phyloP scores from a whole-genome alignment of 192 early-diverging fungal species.

The Umbelopsis vinacea region DNA sequence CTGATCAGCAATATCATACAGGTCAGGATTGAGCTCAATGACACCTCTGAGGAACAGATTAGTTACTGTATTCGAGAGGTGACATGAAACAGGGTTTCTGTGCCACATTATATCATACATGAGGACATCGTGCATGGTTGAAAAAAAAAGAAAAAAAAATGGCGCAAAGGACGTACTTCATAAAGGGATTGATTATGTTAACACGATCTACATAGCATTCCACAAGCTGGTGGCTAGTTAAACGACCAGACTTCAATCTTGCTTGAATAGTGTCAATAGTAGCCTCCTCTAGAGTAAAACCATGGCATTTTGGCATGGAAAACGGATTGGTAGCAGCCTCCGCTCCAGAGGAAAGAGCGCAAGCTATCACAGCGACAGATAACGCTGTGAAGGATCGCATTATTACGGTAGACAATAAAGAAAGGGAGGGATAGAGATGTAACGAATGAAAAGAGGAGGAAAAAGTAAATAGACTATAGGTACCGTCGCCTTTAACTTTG shows the following conservation, averaged over 20 bases:
- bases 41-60: constrained; percentile 19
- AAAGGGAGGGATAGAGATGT: background rate
- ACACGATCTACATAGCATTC: constrained; percentile 23
- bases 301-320: constrained; percentile 21
- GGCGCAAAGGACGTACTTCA: background rate
- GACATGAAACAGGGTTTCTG: background rate
- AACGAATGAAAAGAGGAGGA: background rate
- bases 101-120: no score
- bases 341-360: background rate
- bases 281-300: constrained; percentile 18
- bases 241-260: background rate
- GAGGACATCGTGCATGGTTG: background rate
- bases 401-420: background rate
- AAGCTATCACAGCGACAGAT: background rate
- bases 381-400: background rate
- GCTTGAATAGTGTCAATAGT: constrained; percentile 10
- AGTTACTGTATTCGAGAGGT: background rate
- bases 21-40: constrained; percentile 42
- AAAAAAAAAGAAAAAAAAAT: background rate
- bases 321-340: background rate
- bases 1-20: constrained; percentile 21
- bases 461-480: no score
- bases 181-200: background rate
- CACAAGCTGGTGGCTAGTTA: constrained; percentile 17
- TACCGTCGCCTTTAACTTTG: no score